Evolutionary conservation across 192 early-diverging fungal species (phyloP), one percentile per base, ranked within the genome.

Genomic region (Endogone sp.): DNA sequence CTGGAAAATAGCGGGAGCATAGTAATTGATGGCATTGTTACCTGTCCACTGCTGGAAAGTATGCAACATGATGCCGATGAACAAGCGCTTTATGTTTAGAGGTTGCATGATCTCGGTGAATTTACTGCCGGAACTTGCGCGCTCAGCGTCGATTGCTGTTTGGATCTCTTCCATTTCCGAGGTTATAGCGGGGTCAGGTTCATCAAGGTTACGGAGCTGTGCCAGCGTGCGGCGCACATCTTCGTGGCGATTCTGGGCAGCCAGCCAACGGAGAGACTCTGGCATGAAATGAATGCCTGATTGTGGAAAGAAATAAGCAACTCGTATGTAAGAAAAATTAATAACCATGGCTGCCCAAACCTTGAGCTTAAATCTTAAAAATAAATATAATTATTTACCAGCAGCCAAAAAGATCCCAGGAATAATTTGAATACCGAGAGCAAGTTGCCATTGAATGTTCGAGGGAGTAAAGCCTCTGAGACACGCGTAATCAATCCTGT

Each of bases 11-110:
- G 75, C 75, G 29, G 82, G 69, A 56, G 83, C 78, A 72, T 92
- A 92, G 77, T 93, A 93, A 68, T 93, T 82, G 56, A 90, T 82
- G 8, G 86, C 80, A 68, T 92, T 92, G 84, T 90, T 89, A 63
- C 90, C 90, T 25, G 89, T 87, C 64, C 85, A 84, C 75, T 90
- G 90, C 78, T 91, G 90, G 75, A 87, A 88, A 23, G 87, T 67
- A 68, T 91, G 90, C 67, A 93, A 75, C 26, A 85, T 61, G 32
- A 86, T 75, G 29, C 79, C 91, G 31, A 93, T 79, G 23, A 88
- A 8, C 21, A 90, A 74, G 62, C 88, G 83, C 58, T 79, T 81
- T 9, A 80, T 44, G 67, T 87, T 89, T 56, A 76, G 73, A 1
- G 71, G 70, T 3, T 76, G 72, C 60, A 89, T 71, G 59, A 93